Evolutionary conservation across 1,284 basidiomycete genomes (phyloP).

Genomic region (Ganoderma sinense): DNA sequence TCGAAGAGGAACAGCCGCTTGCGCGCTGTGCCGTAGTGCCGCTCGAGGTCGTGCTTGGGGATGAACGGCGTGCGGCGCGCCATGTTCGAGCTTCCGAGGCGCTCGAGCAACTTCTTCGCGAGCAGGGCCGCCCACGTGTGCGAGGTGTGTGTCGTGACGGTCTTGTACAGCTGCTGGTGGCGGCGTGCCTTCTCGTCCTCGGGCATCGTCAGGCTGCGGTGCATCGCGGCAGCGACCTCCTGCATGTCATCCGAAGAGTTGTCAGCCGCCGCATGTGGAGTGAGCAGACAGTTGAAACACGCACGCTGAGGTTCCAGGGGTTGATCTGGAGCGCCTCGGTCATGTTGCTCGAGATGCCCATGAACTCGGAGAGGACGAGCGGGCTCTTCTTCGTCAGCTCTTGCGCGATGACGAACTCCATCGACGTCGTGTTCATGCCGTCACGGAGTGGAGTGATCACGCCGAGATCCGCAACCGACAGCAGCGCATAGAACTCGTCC

Average conservation of each 20-base stretch:
- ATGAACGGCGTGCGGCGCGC: conserved; percentile 91
- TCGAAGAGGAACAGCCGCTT: conserved; percentile 96
- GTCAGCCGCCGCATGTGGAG: conserved; percentile 20
- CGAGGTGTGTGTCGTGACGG: conserved; percentile 93
- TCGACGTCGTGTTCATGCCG: conserved; percentile 98
- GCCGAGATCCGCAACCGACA: conserved; percentile 93
- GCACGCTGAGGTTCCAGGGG: conserved; percentile 88
- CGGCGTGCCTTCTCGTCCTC: conserved; percentile 78
- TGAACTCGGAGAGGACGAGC: conserved; percentile 95
- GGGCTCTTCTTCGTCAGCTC: conserved; percentile 84
- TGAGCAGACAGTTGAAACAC: conserved; percentile 36
- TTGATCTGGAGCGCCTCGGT: conserved; percentile 84
- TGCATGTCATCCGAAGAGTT: conserved; percentile 39
- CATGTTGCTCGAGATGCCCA: conserved; percentile 94
- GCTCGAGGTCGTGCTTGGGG: conserved; percentile 67
- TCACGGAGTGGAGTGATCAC: conserved; percentile 97
- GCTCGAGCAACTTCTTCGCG: conserved; percentile 87
- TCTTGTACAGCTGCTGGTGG: conserved; percentile 83
- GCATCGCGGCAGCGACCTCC: conserved; percentile 95
- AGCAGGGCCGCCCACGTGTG: conserved; percentile 96
- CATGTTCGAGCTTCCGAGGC: conserved; percentile 83
- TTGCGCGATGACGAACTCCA: conserved; percentile 98
- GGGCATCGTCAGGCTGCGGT: conserved; percentile 87
- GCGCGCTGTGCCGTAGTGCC: conserved; percentile 74
- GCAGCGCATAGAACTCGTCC: conserved; percentile 98